phyloP scores from a whole-genome alignment of 768 basidiomycete species.

The Leucosporidium creatinivorum region DNA sequence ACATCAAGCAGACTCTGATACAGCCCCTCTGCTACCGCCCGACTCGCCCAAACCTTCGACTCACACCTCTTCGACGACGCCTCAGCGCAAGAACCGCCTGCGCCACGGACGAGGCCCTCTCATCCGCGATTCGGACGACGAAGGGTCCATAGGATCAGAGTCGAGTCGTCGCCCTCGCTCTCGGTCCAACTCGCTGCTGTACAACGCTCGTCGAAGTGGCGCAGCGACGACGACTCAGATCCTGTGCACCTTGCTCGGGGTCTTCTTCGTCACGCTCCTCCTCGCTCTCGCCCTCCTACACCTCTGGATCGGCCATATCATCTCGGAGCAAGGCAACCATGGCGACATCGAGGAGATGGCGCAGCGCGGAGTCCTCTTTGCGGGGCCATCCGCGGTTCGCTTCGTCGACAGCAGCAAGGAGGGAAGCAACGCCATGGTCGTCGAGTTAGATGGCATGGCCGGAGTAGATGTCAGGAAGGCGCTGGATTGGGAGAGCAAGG shows the following conservation, averaged over 20 bases:
- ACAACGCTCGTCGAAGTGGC: too few species aligned
- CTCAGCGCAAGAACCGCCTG: constrained; percentile 3
- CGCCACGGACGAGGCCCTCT: constrained; percentile 20
- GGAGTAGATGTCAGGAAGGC: constrained; percentile 27
- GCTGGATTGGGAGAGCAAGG: constrained; percentile 24
- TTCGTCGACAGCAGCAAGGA: constrained; percentile 7
- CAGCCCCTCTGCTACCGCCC: constrained; percentile 7
- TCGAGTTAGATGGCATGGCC: constrained; percentile 20
- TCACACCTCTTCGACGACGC: background rate
- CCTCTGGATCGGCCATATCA: constrained; percentile 30
- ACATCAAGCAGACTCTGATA: background rate
- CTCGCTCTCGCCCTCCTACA: constrained; percentile 12
- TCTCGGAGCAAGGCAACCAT: constrained; percentile 19
- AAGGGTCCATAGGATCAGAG: constrained; percentile 8
- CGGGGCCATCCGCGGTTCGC: constrained; percentile 21
- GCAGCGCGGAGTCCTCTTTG: constrained; percentile 8
- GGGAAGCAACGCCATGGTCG: background rate
- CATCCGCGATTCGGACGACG: constrained; percentile 15
- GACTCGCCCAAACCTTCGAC: constrained; percentile 2
- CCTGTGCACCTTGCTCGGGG: constrained; percentile 15
- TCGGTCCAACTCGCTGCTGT: too few species aligned
- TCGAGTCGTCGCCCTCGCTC: constrained; percentile 7
- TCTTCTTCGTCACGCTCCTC: constrained; percentile 17
- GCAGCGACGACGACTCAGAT: background rate
- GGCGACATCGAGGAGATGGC: constrained; percentile 20